Evolutionary conservation across 2,329 filamentous ascomycete species (phyloP), one percentile per base, ranked within the genome.

Genomic region (Trematosphaeria pertusa): DNA sequence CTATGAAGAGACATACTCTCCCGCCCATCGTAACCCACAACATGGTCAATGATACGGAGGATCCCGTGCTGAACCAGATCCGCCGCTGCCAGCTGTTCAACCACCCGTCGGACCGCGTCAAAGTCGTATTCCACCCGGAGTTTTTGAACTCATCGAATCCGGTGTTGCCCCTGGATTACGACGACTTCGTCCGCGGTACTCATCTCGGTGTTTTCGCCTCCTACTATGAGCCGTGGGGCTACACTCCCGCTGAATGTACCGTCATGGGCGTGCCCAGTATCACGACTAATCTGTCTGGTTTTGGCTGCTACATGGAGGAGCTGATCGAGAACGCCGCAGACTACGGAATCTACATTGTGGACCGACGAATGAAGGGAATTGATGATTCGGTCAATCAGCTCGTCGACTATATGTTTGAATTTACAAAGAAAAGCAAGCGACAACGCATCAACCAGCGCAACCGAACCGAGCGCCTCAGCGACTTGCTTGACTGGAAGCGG

Each of bases 261-360:
- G 94, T 97, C 54, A 97, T 97, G 94, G 94, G 94, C 62, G 92
- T 99, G 31, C 94, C 94, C 33, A 96, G 91, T 73, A 97, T 99
- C 75, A 97, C 94, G 9, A 97, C 93, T 20, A 99, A 99, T 74
- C 78, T 99, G 34, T 97, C 94, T 5, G 94, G 94, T 15, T 99
- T 99, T 66, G 94, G 94, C 38, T 97, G 94, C 75, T 97, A 99
- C 74, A 99, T 99, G 94, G 94, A 99, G 74, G 94, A 97, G 75
- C 78, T 97, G 59, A 97, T 99, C 58, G 93, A 97, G 75, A 97
- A 97, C 75, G 95, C 93, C 31, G 89, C 88, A 56, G 94, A 99
- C 74, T 97, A 99, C 68, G 94, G 94, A 58, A 97, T 99, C 75
- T 97, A 97, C 79, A 97, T 99, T 72, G 92, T 99, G 35, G 94